A percentile compares a stretch with the other conserved stretches of the same genome.
These are phyloP conservation scores for Schwanniomyces yamadae DNA, from an alignment of 805 yeast genomes.

Conservation along the genomic window DNA sequence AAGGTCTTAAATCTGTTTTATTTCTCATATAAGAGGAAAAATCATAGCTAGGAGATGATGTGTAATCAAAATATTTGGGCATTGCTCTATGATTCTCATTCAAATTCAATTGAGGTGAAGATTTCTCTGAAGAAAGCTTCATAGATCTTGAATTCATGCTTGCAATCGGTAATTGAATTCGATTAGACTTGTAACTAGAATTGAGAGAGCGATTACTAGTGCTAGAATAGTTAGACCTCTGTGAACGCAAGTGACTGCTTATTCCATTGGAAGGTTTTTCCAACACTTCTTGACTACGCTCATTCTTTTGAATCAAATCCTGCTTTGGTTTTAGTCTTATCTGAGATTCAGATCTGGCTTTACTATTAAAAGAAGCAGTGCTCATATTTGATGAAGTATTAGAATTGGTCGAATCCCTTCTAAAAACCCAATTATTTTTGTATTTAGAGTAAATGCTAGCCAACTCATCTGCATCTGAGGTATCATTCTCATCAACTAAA, in stretches of 20 bases:
- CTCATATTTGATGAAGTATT: constrained; percentile 13
- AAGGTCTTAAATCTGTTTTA: constrained; percentile 12
- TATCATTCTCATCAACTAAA: constrained; percentile 32
- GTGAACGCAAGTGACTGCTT: not conserved
- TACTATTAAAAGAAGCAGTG: constrained; percentile 19
- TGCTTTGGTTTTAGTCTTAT: constrained; percentile 11
- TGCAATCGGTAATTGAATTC: constrained; percentile 18
- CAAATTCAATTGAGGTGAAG: not conserved
- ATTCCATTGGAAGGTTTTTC: not conserved
- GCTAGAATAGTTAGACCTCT: not conserved
- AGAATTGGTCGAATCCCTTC: constrained; percentile 24
- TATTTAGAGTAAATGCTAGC: constrained; percentile 44
- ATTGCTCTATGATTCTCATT: constrained; percentile 10
- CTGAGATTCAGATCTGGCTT: constrained; percentile 19
- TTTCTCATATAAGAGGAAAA: constrained; percentile 38
- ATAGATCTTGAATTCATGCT: too few relatives aligned
- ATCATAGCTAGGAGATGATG: constrained; percentile 30
- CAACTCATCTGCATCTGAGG: constrained; percentile 28
- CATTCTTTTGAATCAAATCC: constrained; percentile 5
- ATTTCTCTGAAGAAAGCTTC: too few relatives aligned
- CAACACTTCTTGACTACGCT: constrained; percentile 2
- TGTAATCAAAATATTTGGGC: constrained; percentile 36
- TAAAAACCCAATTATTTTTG: constrained; percentile 22
- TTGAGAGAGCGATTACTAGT: not conserved
- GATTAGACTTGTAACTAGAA: constrained; percentile 17